Conservation (phyloP, 768 basidiomycete species). For the Xerocomus potaroensis region DNA sequence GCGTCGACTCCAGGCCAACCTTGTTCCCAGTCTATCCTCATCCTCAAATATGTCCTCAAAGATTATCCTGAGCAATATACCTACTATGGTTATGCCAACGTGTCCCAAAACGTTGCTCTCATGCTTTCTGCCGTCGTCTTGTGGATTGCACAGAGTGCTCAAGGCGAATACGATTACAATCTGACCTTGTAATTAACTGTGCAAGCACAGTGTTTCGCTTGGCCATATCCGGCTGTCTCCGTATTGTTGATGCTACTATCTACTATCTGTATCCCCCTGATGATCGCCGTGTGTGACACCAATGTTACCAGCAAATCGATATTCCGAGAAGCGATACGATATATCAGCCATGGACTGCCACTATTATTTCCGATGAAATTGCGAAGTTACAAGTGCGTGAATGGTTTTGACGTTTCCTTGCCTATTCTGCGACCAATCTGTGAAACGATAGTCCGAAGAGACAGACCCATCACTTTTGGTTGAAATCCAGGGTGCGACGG, state of each 20-base stretch:
- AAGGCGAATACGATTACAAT: slow-evolving; percentile 91
- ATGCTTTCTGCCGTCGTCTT: slow-evolving; percentile 85
- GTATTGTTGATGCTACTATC: slow-evolving; percentile 9
- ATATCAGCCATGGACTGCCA: too few relatives aligned
- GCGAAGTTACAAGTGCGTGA: background rate
- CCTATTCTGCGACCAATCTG: too few relatives aligned
- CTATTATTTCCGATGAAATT: too few relatives aligned
- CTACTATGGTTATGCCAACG: slow-evolving; percentile 93
- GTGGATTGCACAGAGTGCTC: slow-evolving; percentile 86
- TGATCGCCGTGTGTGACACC: background rate
- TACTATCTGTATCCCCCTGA: slow-evolving; percentile 6
- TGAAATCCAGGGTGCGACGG: too few relatives aligned
- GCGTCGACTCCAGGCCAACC: background rate
- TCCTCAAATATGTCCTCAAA: slow-evolving; percentile 84
- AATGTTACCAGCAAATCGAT: background rate
- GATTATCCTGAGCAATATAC: slow-evolving; percentile 70
- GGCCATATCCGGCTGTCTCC: background rate
- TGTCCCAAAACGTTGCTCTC: slow-evolving; percentile 85
- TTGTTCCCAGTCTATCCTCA: slow-evolving; percentile 64
- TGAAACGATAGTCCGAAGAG: too few relatives aligned
- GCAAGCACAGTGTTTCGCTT: background rate
- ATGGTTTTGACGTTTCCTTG: too few relatives aligned
- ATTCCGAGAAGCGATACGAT: background rate
- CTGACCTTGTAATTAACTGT: slow-evolving; percentile 53
- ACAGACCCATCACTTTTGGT: too few relatives aligned